phyloP scores from a whole-genome alignment of 345 rosid species.

The Erysimum cheiranthoides region DNA sequence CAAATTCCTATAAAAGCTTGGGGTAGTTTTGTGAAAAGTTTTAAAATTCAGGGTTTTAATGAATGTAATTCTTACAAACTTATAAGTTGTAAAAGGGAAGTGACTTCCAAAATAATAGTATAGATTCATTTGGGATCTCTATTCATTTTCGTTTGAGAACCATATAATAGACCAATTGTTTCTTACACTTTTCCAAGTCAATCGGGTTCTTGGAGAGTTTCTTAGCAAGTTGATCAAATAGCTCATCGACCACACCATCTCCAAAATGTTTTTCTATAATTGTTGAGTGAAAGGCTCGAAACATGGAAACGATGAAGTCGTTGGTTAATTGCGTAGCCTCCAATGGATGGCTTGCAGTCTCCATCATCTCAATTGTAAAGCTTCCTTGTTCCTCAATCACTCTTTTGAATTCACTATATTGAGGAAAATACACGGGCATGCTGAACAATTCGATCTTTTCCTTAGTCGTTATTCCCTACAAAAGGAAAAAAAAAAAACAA shows the following conservation, averaged over 20 bases:
- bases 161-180: neutral
- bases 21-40: no score
- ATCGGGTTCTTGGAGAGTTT: no score
- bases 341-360: neutral
- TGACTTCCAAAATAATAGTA: no score
- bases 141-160: slow-evolving; percentile 34
- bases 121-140: no score
- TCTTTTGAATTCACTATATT: slow-evolving; percentile 23
- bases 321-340: neutral
- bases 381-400: slow-evolving; percentile 20
- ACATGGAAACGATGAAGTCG: slow-evolving; percentile 3
- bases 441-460: slow-evolving; percentile 40
- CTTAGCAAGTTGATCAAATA: no score
- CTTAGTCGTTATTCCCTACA: slow-evolving; percentile 28
- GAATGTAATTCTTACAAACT: no score
- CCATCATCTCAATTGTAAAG: slow-evolving; percentile 46
- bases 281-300: neutral
- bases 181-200: slow-evolving; percentile 1
- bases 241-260: no score
- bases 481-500: neutral
- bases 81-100: no score
- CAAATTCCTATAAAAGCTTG: no score
- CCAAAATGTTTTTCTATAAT: neutral
- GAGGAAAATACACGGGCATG: slow-evolving; percentile 23
- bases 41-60: no score